Evolutionary conservation across 1,284 basidiomycete genomes (phyloP), one percentile per base, ranked within the genome.

Genomic region (Tilletia horrida): DNA sequence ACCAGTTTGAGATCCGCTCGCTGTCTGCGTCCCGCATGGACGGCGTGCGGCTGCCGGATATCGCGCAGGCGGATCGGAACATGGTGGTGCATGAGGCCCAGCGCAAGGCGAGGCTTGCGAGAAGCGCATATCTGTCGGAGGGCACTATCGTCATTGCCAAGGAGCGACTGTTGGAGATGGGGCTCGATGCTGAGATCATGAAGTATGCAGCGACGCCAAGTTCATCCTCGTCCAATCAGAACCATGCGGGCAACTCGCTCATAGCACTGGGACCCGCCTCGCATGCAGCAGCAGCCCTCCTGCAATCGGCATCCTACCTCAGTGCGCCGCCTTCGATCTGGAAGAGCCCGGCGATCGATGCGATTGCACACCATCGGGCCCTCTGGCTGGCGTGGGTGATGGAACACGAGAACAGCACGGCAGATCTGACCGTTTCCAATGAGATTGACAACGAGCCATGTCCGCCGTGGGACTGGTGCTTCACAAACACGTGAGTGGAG

Each of bases 381-480:
- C 14, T 59, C 9, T 59, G 55, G 55, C 55, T 40, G 11, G 65
- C 66, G 40, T 75, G 70, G 61, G 67, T 74, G 11, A 47, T 69
- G 14, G 69, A 74, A 29, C 57, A 65, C 61, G 73, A 75, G 59
- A 16, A 48, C 44, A 61, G 69, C 21, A 61, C 62, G 23, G 27
- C 47, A 3, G 70, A 69, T 0, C 48, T 78, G 13, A 64, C 57
- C 8, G 45, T 76, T 25, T 23, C 42, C n/a, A 73, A 74, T 52
- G 42, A 43, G 8, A 63, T 66, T 9, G 45, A 72, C 11, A 50
- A 62, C 52, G 72, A 78, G 18, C 71, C 67, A n/a, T 65, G 71
- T 21, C 76, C 76, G 18, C 72, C 76, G 1, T 73, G 65, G 67
- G 71, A 78, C 57, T 78, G 76, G 55, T 62, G 31, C 21, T 77